These are phyloP conservation scores for Coemansia umbellata DNA, from an alignment of 192 early-diverging fungal species.

Conservation along the genomic window DNA sequence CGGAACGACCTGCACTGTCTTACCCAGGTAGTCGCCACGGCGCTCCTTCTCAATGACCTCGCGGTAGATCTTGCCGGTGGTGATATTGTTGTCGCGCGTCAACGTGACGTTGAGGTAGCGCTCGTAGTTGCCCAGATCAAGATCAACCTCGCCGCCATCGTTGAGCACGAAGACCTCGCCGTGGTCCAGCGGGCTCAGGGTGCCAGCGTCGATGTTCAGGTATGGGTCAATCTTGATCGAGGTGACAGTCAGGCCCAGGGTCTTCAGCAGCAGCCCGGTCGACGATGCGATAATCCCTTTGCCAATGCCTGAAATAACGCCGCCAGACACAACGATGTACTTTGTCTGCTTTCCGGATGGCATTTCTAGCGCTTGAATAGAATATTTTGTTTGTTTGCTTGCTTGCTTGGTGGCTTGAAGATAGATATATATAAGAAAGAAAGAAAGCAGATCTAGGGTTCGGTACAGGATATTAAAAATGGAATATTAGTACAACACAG, in stretches of 20 bases:
- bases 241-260: slow-evolving; percentile 86
- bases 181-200: slow-evolving; percentile 95
- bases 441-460: too few relatives aligned
- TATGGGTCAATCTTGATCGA: slow-evolving; percentile 99
- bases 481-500: slow-evolving; percentile 1
- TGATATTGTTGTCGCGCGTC: slow-evolving; percentile 98
- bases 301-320: slow-evolving; percentile 99
- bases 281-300: slow-evolving; percentile 99
- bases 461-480: too few relatives aligned
- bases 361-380: slow-evolving; percentile 9
- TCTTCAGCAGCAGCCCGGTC: slow-evolving; percentile 91
- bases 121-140: slow-evolving; percentile 99
- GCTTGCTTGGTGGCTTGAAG: slow-evolving; percentile 1
- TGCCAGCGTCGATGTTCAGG: slow-evolving; percentile 98
- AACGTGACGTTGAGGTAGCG: slow-evolving; percentile 92
- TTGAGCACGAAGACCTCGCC: slow-evolving; percentile 98
- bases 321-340: slow-evolving; percentile 97
- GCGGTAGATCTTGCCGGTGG: slow-evolving; percentile 97
- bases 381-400: neutral
- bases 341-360: slow-evolving; percentile 59
- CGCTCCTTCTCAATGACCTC: slow-evolving; percentile 94
- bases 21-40: slow-evolving; percentile 93
- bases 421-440: too few relatives aligned
- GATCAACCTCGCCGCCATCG: slow-evolving; percentile 98
- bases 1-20: slow-evolving; percentile 98